Conservation (phyloP, 169 alveolate genomes). For the Perkinsus olseni region DNA sequence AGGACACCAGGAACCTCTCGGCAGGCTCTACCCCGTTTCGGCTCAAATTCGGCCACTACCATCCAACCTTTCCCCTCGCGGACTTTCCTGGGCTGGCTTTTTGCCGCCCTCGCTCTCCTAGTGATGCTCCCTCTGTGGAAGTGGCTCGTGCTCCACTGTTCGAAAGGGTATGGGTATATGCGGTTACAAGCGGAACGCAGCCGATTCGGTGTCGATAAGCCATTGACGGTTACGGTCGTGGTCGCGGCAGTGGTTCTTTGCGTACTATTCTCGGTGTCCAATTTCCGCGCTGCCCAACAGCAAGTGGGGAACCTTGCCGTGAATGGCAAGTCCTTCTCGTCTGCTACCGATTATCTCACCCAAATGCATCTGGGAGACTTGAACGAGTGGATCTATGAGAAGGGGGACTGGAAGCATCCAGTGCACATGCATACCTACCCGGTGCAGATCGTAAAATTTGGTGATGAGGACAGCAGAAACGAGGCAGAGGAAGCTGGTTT, state of each 20-base stretch:
- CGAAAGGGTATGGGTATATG: neutral
- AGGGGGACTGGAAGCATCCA: neutral
- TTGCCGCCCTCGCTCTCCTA: neutral
- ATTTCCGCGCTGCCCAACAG: neutral
- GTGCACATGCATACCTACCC: neutral
- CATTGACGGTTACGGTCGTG: neutral
- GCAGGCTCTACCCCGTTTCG: neutral
- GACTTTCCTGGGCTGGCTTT: neutral
- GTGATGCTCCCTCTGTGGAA: neutral
- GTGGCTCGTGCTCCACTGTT: neutral
- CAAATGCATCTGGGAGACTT: neutral
- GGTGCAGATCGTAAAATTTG: neutral
- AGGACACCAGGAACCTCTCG: neutral
- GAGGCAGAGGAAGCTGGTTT: neutral
- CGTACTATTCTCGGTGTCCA: neutral
- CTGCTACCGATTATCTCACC: neutral
- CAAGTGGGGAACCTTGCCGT: neutral
- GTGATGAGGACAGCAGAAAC: neutral
- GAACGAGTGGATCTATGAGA: neutral
- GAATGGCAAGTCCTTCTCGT: neutral
- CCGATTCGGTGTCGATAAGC: neutral
- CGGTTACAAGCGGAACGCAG: neutral
- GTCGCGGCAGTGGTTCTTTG: neutral
- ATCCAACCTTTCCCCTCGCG: neutral
- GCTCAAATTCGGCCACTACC: neutral